phyloP scores from a whole-genome alignment of 2,329 filamentous ascomycete species.

The Verticillium nubilum region DNA sequence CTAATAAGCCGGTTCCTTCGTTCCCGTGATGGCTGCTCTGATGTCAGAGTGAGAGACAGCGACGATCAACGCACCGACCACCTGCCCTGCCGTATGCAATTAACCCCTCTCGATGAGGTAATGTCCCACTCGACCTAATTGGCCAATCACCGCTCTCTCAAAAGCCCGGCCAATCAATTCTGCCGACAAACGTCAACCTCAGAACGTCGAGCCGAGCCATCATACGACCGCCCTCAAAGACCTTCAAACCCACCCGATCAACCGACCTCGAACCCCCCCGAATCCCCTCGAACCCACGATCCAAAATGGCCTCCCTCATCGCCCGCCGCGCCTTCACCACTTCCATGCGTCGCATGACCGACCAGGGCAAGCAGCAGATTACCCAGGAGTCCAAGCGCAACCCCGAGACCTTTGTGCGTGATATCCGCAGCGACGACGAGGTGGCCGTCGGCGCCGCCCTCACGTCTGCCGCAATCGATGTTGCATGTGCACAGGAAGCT shows the following conservation, averaged over 20 bases:
- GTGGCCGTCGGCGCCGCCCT: not conserved
- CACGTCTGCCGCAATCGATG: not conserved
- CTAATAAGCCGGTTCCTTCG: not conserved
- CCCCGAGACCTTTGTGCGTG: slow-evolving; percentile 37
- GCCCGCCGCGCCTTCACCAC: slow-evolving; percentile 52
- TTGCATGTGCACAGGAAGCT: slow-evolving; percentile 10
- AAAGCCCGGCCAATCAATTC: slow-evolving; percentile 5
- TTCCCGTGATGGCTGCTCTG: not conserved
- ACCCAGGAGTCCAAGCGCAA: slow-evolving; percentile 54
- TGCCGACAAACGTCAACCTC: slow-evolving; percentile 1
- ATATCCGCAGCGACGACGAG: slow-evolving; percentile 18
- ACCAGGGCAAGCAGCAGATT: slow-evolving; percentile 39
- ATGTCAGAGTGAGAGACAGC: not conserved
- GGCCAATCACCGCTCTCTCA: slow-evolving; percentile 10
- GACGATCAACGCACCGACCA: not conserved
- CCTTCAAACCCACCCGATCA: not conserved
- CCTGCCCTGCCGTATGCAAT: not conserved
- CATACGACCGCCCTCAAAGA: slow-evolving; percentile 5
- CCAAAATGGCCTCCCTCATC: slow-evolving; percentile 51
- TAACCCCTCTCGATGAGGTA: slow-evolving; percentile 7
- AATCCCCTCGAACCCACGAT: slow-evolving; percentile 12
- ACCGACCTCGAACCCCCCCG: slow-evolving; percentile 7
- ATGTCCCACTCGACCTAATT: slow-evolving; percentile 8
- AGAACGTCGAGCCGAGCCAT: slow-evolving; percentile 2
- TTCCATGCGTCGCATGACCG: slow-evolving; percentile 42